These are phyloP conservation scores for Didymella pinodella DNA, from an alignment of 2,329 filamentous ascomycete genomes.

Conservation along the genomic window DNA sequence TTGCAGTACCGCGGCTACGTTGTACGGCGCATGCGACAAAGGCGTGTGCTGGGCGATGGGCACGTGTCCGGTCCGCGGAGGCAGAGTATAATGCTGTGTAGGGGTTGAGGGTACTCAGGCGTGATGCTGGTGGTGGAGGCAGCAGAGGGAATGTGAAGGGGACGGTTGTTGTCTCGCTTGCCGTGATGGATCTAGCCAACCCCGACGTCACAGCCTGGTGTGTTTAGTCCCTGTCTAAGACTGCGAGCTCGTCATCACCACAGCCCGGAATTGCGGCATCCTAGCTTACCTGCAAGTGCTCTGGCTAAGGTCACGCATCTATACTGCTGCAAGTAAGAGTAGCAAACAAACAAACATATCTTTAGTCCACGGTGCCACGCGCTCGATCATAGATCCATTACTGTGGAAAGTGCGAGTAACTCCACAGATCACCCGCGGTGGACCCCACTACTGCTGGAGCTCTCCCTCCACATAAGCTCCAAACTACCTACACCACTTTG, in stretches of 20 bases:
- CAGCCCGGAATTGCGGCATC: slow-evolving; percentile 5
- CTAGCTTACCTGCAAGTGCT: not conserved
- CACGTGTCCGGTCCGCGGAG: slow-evolving; percentile 19
- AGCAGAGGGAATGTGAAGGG: slow-evolving; percentile 15
- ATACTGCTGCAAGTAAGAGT: not conserved
- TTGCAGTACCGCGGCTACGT: slow-evolving; percentile 12
- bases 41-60: slow-evolving; percentile 6
- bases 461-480: slow-evolving; percentile 16
- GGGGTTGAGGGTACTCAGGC: slow-evolving; percentile 4
- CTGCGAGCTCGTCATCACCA: slow-evolving; percentile 12
- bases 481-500: slow-evolving; percentile 4
- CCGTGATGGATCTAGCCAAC: slow-evolving; percentile 20
- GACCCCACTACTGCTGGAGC: slow-evolving; percentile 20
- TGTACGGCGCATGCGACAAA: slow-evolving; percentile 14
- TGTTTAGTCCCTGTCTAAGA: slow-evolving; percentile 15
- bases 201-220: slow-evolving; percentile 17
- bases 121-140: slow-evolving; percentile 14
- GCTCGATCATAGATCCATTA: slow-evolving; percentile 5
- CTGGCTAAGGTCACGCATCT: not conserved
- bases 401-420: slow-evolving; percentile 22
- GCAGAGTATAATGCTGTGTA: slow-evolving; percentile 8
- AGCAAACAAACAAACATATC: not conserved
- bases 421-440: slow-evolving; percentile 17
- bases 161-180: slow-evolving; percentile 22
- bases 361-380: not conserved